phyloP scores from a whole-genome alignment of 2,329 filamentous ascomycete species.

The Hymenotorrendiella dingleyae region DNA sequence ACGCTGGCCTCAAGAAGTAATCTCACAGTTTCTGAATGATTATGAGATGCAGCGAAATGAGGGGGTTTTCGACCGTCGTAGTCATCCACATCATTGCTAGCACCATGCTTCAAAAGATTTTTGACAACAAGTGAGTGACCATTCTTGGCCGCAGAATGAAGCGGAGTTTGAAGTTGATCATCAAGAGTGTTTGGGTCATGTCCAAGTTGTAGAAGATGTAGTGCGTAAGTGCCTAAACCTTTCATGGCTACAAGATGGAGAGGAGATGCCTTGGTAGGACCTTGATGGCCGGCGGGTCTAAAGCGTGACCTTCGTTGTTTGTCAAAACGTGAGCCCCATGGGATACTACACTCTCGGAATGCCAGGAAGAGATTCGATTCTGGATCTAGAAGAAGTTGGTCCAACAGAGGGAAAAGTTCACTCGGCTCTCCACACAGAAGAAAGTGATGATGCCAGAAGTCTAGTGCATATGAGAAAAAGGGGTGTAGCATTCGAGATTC shows the following conservation, averaged over 20 bases:
- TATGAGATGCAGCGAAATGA: constrained; percentile 31
- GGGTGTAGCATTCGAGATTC: constrained; percentile 12
- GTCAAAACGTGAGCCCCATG: not conserved
- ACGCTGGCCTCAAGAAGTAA: constrained; percentile 33
- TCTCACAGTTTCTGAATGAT: constrained; percentile 26
- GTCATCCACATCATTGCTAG: constrained; percentile 17
- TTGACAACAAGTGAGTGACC: constrained; percentile 10
- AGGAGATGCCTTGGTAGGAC: not conserved
- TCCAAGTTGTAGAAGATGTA: constrained; percentile 8
- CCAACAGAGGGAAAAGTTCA: constrained; percentile 1
- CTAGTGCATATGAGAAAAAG: constrained; percentile 17
- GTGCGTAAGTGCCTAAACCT: constrained; percentile 9
- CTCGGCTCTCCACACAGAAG: constrained; percentile 2
- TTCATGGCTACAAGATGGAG: constrained; percentile 10
- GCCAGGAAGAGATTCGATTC: constrained; percentile 3
- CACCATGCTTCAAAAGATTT: constrained; percentile 10
- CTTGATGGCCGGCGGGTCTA: too few relatives aligned
- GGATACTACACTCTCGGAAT: constrained; percentile 7
- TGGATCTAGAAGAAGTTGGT: constrained; percentile 3
- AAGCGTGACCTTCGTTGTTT: too few relatives aligned
- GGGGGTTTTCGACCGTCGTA: constrained; percentile 30
- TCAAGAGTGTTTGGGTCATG: constrained; percentile 10
- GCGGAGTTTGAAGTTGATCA: constrained; percentile 6
- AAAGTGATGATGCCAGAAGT: constrained; percentile 13
- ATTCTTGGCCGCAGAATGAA: constrained; percentile 23